A percentile compares a stretch with the other conserved stretches of the same genome.
These are phyloP conservation scores for Lachancea sp. DNA, from an alignment of 805 yeast species.

Conservation along the genomic window DNA sequence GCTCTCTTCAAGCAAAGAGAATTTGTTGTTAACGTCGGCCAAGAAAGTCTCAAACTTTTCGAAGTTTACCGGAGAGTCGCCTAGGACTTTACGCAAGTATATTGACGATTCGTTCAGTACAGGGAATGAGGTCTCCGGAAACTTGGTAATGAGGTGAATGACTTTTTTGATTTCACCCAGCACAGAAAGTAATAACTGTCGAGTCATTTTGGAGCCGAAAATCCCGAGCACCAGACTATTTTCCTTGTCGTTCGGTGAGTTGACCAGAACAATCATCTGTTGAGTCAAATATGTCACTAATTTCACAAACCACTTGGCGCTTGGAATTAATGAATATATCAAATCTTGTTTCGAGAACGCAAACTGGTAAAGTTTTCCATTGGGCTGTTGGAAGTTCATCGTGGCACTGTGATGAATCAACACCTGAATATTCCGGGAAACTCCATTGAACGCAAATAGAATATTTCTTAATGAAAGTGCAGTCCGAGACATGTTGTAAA, in stretches of 20 bases:
- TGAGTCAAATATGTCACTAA: constrained; percentile 65
- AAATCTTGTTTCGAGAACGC: constrained; percentile 56
- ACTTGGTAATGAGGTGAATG: constrained; percentile 47
- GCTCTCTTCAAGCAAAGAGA: constrained; percentile 28
- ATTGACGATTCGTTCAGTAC: constrained; percentile 31
- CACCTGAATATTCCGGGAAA: constrained; percentile 27
- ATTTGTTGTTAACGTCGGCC: constrained; percentile 44
- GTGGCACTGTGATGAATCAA: constrained; percentile 31
- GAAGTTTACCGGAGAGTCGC: constrained; percentile 48
- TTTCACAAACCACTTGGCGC: constrained; percentile 81
- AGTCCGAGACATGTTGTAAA: constrained; percentile 30
- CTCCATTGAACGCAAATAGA: constrained; percentile 32
- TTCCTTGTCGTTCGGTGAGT: constrained; percentile 16
- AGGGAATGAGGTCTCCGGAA: constrained; percentile 45
- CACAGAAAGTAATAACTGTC: constrained; percentile 60
- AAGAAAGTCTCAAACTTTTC: constrained; percentile 54
- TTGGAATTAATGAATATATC: constrained; percentile 62
- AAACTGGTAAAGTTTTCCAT: constrained; percentile 41
- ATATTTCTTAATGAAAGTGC: constrained; percentile 29
- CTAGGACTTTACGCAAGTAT: constrained; percentile 26
- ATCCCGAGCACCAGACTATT: constrained; percentile 50
- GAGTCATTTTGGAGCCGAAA: constrained; percentile 60
- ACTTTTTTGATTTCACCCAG: constrained; percentile 61
- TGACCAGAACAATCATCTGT: constrained; percentile 51
- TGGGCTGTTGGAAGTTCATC: constrained; percentile 41